Evolutionary conservation across 2,329 filamentous ascomycete species (phyloP), one percentile per base, ranked within the genome.

Genomic region (Cladosporium sp.): DNA sequence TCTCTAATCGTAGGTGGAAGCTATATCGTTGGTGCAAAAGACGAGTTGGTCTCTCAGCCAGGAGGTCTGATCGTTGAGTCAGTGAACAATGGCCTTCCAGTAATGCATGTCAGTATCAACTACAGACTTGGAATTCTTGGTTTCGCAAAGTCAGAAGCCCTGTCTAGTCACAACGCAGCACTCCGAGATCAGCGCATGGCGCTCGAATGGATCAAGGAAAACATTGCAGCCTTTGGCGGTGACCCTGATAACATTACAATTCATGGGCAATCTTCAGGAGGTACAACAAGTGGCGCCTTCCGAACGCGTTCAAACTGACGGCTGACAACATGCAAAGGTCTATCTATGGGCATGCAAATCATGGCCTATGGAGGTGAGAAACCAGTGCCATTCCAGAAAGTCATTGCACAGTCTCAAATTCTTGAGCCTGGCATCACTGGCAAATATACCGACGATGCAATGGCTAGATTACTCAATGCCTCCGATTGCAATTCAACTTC

Each of bases 401-500:
- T 67, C 4, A 79, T 81, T 36, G 75, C 74, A 52, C 68, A 80
- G 59, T 78, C 74, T 58, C 77, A 79, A 59, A 73, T 75, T 1
- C 73, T 83, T 2, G 82, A 83, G 64, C 78, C 78, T 1, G 80
- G 79, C 2, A 79, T 67, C 40, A 66, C 64, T 12, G 65, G 74
- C 0, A 78, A 77, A 59, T 79, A 79, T 62, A 79, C 77, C 4
- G 72, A 74, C 48, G 67, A 79, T 53, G 78, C 79, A 8, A 78
- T 80, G 71, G 60, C 66, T 9, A 70, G 68, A 1, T 58, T 83
- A 24, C 74, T 75, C 3, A 69, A 75, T 19, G 63, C 70, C 6
- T 70, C 78, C 3, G 74, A 73, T 2, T 83, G 80, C 68, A 76
- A 76, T 64, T 64, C 61, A 1, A 59, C 79, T 2, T 45, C 53